phyloP scores from a whole-genome alignment of 441 rosid species.

The Adansonia gregorii region DNA sequence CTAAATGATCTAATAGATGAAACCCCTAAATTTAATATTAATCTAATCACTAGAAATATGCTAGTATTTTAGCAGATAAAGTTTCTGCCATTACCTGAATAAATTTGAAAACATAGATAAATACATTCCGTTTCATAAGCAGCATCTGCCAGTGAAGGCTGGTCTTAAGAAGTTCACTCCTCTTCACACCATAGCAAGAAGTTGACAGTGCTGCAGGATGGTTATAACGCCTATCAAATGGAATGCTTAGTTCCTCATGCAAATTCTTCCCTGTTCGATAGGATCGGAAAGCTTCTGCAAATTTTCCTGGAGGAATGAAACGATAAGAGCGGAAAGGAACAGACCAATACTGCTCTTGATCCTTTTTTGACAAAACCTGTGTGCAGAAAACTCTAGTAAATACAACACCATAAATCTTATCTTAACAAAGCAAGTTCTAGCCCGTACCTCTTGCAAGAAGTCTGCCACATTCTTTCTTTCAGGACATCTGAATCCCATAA shows the following conservation, averaged over 20 bases:
- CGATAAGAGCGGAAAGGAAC: slow-evolving; percentile 69
- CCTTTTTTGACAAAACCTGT: slow-evolving; percentile 88
- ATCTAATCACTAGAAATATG: slow-evolving; percentile 5
- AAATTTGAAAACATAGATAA: slow-evolving; percentile 88
- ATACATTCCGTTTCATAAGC: slow-evolving; percentile 86
- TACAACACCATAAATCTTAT: neutral
- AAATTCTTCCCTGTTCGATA: slow-evolving; percentile 64
- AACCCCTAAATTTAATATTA: neutral
- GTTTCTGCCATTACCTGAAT: slow-evolving; percentile 61
- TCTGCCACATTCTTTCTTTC: slow-evolving; percentile 95
- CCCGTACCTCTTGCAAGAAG: slow-evolving; percentile 90
- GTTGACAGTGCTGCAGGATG: slow-evolving; percentile 95
- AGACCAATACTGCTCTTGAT: slow-evolving; percentile 97
- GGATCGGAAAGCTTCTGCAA: slow-evolving; percentile 78
- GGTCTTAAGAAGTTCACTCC: slow-evolving; percentile 73
- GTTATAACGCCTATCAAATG: slow-evolving; percentile 78
- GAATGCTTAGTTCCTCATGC: slow-evolving; percentile 61
- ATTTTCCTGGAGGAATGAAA: slow-evolving; percentile 79
- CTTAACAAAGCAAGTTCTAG: slow-evolving; percentile 30
- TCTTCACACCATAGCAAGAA: slow-evolving; percentile 65
- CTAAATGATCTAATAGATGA: slow-evolving; percentile 14
- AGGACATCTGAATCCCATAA: slow-evolving; percentile 84
- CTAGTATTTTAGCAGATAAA: neutral
- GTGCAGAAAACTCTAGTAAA: slow-evolving; percentile 25
- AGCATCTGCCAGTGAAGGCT: slow-evolving; percentile 82